Evolutionary conservation across 2,329 filamentous ascomycete species (phyloP), one percentile per base, ranked within the genome.

Genomic region (Cytospora leucostoma): DNA sequence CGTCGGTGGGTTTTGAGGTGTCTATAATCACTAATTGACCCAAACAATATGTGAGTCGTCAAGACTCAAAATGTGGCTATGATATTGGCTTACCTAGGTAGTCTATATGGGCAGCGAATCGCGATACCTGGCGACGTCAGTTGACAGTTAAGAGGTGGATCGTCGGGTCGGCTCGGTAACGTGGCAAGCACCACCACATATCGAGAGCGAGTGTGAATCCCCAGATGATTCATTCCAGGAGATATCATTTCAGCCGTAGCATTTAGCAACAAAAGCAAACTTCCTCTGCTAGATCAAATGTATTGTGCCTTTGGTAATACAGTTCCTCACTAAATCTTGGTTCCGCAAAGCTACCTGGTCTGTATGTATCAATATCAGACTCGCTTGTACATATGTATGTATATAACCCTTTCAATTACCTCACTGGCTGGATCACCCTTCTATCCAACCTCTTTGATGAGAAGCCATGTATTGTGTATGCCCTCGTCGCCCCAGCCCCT

Each of bases 141-240:
- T n/a, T 47, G 40, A 7, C 7, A 21, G 44, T 27, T 27, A 47
- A 11, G n/a, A 47, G 44, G 44, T 47, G 44, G 44, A 47, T 55
- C 51, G 59, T 61, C 59, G 59, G 40, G 51, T 55, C 51, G 58
- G 59, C 59, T 55, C 58, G 51, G 58, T 21, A 49, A 8, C 44
- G 44, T 21, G 17, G 17, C 27, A 27, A 27, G 27, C 27, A 27
- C 27, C 27, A 27, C 27, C 27, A 27, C 27, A 27, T 27, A 27
- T 27, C 27, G 4, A 27, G 27, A 27, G 27, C 27, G 27, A 27
- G 27, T 4, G 27, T 27, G 27, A 27, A 27, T 27, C 27, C 27
- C 27, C 27, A 27, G 27, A 3, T 27, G 27, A 3, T 27, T 27
- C 27, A 27, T 3, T 27, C 27, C 27, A 27, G 27, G 27, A 27